Base-by-base conservation (phyloP, 2,329 filamentous ascomycete species). In the Onygena corvina region DNA sequence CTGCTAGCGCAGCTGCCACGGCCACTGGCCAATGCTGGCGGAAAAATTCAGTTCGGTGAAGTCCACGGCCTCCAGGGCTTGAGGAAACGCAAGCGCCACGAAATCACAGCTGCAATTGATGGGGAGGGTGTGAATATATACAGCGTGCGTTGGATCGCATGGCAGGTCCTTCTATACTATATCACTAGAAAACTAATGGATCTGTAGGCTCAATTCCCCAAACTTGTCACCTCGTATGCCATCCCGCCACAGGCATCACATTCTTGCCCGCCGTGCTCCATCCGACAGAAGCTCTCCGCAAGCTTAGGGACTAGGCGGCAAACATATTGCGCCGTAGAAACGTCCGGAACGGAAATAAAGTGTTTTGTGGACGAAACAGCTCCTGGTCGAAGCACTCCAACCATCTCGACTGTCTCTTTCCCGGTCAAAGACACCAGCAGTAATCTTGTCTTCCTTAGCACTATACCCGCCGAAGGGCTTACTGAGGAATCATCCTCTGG, bases 71-170 rank as follows among this genome's bases (percentile, higher is more conserved):
- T 80, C 49, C 69, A 68, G 51, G 71, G 73, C 47, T 69, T 72
- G 35, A 76, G 72, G 63, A 80, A 78, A 64, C 72, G 76, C 60
- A 80, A 81, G 66, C 69, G 79, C 60, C 74, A 78, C 57, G 79
- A 82, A 59, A 68, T 81, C 47, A 76, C 70, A 27, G 71, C 78
- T 16, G 76, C 71, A 1, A 67, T 80, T 11, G 77, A 81, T 59
- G 77, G 77, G 33, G 76, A 81, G 59, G 74, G 75, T 25, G 65
- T 82, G 46, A 79, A 75, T 54, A 73, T 82, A 30, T 81, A 81
- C 64, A 77, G 79, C 64, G 78, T 81, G 67, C 44, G 63, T 23
- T 12, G 25, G 21, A 27, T 18, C 36, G 3, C 23, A 29, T 46
- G 25, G 6, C 16, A 27, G 20, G 9, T 2, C 2, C 30, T 38